Evolutionary conservation across 169 alveolate species (phyloP), one percentile per base, ranked within the genome.

Genomic region (Plasmodium vivax): DNA sequence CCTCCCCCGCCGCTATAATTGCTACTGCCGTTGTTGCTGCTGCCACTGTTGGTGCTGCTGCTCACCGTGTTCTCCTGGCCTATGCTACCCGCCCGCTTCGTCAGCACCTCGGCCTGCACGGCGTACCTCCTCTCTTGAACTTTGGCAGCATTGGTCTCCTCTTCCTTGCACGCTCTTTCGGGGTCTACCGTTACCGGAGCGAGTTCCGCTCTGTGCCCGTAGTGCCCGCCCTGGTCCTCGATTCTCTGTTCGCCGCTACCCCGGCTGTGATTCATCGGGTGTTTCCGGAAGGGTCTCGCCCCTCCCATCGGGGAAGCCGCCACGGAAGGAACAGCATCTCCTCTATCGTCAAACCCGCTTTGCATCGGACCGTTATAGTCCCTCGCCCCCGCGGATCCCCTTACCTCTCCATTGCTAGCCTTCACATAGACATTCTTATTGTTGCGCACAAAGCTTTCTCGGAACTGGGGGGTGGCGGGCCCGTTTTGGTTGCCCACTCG

Each of bases 21-120:
- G 77, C 77, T 68, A 30, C 77, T 68, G 38, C 77, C 38, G 77
- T 30, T 68, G 77, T 30, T 68, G 12, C 77, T 68, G 77, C 77
- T 68, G 3, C 77, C 77, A 68, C 77, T 68, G n/a, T 68, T 68
- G 77, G 77, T 68, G 77, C 43, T 68, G 77, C 43, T 68, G 36
- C 77, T 68, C 4, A 68, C 77, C 41, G 38, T 68, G 38, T 68
- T n/a, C 0, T 27, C 77, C 43, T 68, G 77, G 9, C 34, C 38
- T n/a, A 19, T 6, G 77, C 77, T 30, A 68, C 77, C 38, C 43
- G 2, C 5, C 38, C 77, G 14, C n/a, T 68, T 68, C n/a, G 32
- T 30, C 27, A 68, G n/a, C 38, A 68, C 77, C 77, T 30, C 77
- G 38, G 43, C 38, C 77, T 68, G 77, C 32, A 68, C 27, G 38